Conservation (phyloP, 2,329 filamentous ascomycete genomes). For the Monosporascus cannonballus region DNA sequence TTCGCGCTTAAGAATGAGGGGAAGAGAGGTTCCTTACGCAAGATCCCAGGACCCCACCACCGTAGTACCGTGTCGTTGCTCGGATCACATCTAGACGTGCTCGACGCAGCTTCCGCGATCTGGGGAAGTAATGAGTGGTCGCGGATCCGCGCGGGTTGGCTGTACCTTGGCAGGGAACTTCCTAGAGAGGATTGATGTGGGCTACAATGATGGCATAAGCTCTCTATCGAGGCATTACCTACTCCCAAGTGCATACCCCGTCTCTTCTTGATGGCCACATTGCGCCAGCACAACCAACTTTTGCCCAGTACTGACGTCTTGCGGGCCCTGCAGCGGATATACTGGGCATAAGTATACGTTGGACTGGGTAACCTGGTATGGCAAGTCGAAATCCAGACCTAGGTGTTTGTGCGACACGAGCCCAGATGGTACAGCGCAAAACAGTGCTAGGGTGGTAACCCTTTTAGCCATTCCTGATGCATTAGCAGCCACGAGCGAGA, state of each 20-base stretch:
- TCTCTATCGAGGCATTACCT: background rate
- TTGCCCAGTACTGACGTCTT: no score
- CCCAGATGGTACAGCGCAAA: no score
- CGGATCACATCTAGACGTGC: background rate
- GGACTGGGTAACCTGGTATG: no score
- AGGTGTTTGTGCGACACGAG: no score
- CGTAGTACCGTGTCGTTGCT: background rate
- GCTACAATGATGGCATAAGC: background rate
- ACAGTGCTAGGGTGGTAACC: no score
- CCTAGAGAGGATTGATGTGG: background rate
- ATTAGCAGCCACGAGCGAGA: background rate
- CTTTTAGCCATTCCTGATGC: no score
- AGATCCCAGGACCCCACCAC: background rate
- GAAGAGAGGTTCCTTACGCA: background rate
- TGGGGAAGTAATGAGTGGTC: background rate
- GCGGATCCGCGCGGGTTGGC: background rate
- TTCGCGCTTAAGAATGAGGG: background rate
- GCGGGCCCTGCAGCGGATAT: no score
- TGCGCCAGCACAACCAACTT: no score
- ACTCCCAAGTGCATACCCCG: no score
- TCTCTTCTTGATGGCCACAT: no score
- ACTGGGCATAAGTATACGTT: no score
- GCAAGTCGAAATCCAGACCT: no score
- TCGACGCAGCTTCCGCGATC: background rate
- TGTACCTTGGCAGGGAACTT: background rate